Evolutionary conservation across 192 early-diverging fungal genomes (phyloP).

Genomic region (Coemansia sp.): DNA sequence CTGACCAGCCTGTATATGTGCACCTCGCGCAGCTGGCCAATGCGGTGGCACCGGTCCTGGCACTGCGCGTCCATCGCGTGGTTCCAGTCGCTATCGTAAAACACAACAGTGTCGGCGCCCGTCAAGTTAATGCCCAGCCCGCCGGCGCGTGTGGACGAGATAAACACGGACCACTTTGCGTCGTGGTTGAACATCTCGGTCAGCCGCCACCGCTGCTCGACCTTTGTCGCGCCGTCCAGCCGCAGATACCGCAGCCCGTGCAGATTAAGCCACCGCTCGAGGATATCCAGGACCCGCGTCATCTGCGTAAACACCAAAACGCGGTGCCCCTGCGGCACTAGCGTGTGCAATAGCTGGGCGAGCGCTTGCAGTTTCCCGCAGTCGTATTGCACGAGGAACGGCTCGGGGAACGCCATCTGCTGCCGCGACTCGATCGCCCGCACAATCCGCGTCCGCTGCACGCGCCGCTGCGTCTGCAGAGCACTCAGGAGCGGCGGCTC

Average conservation of each 20-base stretch:
- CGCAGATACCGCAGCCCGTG: conserved; percentile 89
- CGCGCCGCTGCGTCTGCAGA: conserved; percentile 34
- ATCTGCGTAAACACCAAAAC: conserved; percentile 97
- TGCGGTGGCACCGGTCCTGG: conserved; percentile 98
- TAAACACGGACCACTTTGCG: conserved; percentile 92
- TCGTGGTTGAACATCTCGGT: conserved; percentile 94
- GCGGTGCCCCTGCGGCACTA: conserved; percentile 88
- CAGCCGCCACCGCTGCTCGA: conserved; percentile 83
- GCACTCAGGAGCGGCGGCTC: too few relatives aligned
- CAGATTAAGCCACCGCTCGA: conserved; percentile 95
- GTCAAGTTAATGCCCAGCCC: conserved; percentile 97
- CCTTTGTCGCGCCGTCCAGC: conserved; percentile 93
- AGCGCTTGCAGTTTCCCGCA: conserved; percentile 89
- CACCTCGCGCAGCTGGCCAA: conserved; percentile 98
- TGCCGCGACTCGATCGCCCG: conserved; percentile 61
- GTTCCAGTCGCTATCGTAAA: conserved; percentile 98
- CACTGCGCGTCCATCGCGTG: conserved; percentile 89
- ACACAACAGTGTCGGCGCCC: conserved; percentile 91
- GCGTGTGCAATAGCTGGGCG: conserved; percentile 72
- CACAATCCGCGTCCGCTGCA: conserved; percentile 51
- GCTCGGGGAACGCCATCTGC: conserved; percentile 81
- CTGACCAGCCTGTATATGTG: conserved; percentile 94
- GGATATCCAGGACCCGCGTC: conserved; percentile 95
- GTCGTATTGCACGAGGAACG: conserved; percentile 78
- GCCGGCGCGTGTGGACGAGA: conserved; percentile 95